phyloP scores from a whole-genome alignment of 140 eudicot species.

The Cichorium intybus region DNA sequence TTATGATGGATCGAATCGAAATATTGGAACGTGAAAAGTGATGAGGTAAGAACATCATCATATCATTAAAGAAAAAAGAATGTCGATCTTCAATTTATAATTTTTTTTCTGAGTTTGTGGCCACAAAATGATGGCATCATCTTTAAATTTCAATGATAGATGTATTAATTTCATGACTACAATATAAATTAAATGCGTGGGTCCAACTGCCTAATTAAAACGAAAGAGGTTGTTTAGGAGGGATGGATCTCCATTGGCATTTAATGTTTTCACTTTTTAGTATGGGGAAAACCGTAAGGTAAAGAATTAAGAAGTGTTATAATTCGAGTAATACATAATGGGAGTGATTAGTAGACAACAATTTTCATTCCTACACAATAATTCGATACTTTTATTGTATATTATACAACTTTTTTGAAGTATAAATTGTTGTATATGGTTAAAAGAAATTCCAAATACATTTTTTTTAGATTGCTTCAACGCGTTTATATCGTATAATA shows the following conservation, averaged over 20 bases:
- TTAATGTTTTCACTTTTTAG: not conserved
- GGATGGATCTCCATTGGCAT: conserved; percentile 12
- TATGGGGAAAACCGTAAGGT: not conserved
- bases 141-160: conserved; percentile 15
- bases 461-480: not conserved
- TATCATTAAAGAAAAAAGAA: conserved; percentile 3
- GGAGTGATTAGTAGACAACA: no score
- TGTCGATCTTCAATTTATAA: not conserved
- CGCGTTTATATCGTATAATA: not conserved
- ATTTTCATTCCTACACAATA: no score
- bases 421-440: not conserved
- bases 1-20: not conserved
- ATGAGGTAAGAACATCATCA: conserved; percentile 24
- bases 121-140: conserved; percentile 13
- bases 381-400: no score
- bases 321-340: not conserved
- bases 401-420: no score
- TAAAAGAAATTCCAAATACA: no score
- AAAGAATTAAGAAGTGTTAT: not conserved
- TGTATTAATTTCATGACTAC: conserved; percentile 9
- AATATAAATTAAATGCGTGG: conserved; percentile 8
- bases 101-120: not conserved
- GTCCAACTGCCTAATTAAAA: conserved; percentile 8
- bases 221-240: conserved; percentile 9
- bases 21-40: conserved; percentile 7